Evolutionary conservation across 495 filamentous ascomycete genomes (phyloP).

Genomic region (Rhypophila decipiens): DNA sequence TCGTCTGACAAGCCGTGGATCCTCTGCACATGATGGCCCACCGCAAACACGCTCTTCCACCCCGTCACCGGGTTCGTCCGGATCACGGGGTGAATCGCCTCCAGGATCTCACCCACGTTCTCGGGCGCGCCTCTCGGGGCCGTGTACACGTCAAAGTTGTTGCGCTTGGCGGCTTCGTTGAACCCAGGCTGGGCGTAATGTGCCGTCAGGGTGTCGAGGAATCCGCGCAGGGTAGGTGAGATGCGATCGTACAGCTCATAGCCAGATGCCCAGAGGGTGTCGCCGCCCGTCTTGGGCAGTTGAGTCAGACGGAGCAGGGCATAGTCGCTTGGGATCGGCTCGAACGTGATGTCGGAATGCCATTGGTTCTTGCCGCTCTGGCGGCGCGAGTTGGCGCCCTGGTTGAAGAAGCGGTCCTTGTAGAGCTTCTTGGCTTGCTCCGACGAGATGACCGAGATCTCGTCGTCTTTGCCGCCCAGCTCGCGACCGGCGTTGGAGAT

Average conservation of each 20-base stretch:
- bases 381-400: constrained; percentile 18
- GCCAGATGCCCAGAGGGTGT: constrained; percentile 70
- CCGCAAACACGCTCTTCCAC: constrained; percentile 67
- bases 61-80: constrained; percentile 81
- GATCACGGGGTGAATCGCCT: constrained; percentile 62
- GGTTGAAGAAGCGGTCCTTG: constrained; percentile 21
- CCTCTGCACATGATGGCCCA: constrained; percentile 52
- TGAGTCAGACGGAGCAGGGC: constrained; percentile 52
- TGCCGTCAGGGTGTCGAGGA: constrained; percentile 63
- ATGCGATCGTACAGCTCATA: constrained; percentile 77
- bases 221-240: constrained; percentile 55
- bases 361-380: constrained; percentile 44
- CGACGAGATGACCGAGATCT: constrained; percentile 69
- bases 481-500: constrained; percentile 57
- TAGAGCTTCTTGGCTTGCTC: constrained; percentile 53
- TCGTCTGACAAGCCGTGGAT: constrained; percentile 63
- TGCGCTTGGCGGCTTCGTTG: constrained; percentile 47
- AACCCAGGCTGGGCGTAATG: constrained; percentile 60
- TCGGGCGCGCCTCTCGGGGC: constrained; percentile 57
- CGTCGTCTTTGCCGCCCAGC: constrained; percentile 52
- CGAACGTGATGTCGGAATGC: constrained; percentile 67
- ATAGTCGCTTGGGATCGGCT: constrained; percentile 61
- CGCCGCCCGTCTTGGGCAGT: constrained; percentile 66
- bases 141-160: constrained; percentile 50
- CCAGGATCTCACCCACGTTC: constrained; percentile 58